phyloP scores from a whole-genome alignment of 345 rosid genomes.

The Salix udensis region DNA sequence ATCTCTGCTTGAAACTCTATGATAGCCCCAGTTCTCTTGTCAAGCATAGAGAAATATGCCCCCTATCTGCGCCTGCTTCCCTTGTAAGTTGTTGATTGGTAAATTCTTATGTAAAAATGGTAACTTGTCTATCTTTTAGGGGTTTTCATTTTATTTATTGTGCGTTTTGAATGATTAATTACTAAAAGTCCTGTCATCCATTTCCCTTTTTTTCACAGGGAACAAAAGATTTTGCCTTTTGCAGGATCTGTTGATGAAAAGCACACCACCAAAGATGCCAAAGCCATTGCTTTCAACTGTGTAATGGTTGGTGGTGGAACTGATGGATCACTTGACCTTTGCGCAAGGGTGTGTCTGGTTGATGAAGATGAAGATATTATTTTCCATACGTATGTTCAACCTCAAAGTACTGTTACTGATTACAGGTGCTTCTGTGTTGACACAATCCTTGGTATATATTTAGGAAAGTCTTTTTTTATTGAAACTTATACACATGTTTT shows the following conservation, averaged over 20 bases:
- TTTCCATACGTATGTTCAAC: constrained; percentile 55
- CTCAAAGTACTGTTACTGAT: constrained; percentile 47
- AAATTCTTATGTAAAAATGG: background rate
- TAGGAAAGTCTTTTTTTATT: background rate
- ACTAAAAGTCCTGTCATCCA: background rate
- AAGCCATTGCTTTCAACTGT: constrained; percentile 65
- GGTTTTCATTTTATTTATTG: background rate
- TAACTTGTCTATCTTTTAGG: background rate
- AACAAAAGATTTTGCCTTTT: constrained; percentile 10
- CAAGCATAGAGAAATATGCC: constrained; percentile 45
- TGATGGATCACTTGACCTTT: constrained; percentile 50
- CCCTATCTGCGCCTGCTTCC: constrained; percentile 42
- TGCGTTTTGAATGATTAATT: background rate
- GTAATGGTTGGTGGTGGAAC: constrained; percentile 77
- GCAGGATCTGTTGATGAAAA: constrained; percentile 14
- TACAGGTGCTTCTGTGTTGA: constrained; percentile 43
- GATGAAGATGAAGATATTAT: constrained; percentile 67
- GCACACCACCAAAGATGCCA: constrained; percentile 18
- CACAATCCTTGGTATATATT: too few species aligned
- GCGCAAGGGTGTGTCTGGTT: constrained; percentile 66
- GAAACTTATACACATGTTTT: background rate
- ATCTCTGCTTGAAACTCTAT: constrained; percentile 52
- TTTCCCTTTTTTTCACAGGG: constrained; percentile 22
- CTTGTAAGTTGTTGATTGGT: constrained; percentile 39
- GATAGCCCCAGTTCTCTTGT: constrained; percentile 34